Conservation (phyloP, 108 stramenopile species). For the Skeletonema costatum region DNA sequence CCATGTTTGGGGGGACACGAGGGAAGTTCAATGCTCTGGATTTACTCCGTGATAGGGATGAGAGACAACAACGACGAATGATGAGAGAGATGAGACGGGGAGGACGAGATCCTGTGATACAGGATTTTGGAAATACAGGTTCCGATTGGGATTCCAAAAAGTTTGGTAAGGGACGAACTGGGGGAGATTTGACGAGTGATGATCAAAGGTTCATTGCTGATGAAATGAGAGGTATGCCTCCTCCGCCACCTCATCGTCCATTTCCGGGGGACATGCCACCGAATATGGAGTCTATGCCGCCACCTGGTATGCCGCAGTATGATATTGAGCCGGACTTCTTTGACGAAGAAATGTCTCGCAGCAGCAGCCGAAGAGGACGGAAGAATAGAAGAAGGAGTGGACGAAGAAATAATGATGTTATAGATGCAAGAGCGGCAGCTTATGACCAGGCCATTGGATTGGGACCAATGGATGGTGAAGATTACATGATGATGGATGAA, state of each 20-base stretch:
- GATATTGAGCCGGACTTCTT: slow-evolving; percentile 1
- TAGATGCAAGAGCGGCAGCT: slow-evolving; percentile 33
- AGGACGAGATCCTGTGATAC: slow-evolving; percentile 32
- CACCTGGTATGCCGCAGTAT: background rate
- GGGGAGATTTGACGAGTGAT: slow-evolving; percentile 31
- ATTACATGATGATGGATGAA: slow-evolving; percentile 12
- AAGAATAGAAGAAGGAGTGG: slow-evolving; percentile 11
- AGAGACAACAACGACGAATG: slow-evolving; percentile 16
- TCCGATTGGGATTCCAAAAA: slow-evolving; percentile 38
- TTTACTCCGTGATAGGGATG: slow-evolving; percentile 49
- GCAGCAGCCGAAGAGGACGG: slow-evolving; percentile 2
- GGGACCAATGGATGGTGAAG: slow-evolving; percentile 27
- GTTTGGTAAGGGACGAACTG: slow-evolving; percentile 23
- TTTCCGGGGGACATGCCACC: slow-evolving; percentile 12
- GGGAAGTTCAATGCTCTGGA: slow-evolving; percentile 83
- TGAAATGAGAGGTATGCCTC: background rate
- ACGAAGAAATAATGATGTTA: slow-evolving; percentile 13
- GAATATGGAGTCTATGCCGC: background rate
- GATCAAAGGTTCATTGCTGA: background rate
- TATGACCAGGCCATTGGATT: slow-evolving; percentile 42
- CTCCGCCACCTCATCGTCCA: slow-evolving; percentile 8
- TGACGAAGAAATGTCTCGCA: slow-evolving; percentile 12
- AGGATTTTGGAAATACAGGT: slow-evolving; percentile 36
- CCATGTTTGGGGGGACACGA: slow-evolving; percentile 83
- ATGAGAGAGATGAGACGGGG: slow-evolving; percentile 21